These are phyloP conservation scores for Miscanthus lutarioriparius DNA, from an alignment of 176 grass and related monocot species.

Conservation along the genomic window DNA sequence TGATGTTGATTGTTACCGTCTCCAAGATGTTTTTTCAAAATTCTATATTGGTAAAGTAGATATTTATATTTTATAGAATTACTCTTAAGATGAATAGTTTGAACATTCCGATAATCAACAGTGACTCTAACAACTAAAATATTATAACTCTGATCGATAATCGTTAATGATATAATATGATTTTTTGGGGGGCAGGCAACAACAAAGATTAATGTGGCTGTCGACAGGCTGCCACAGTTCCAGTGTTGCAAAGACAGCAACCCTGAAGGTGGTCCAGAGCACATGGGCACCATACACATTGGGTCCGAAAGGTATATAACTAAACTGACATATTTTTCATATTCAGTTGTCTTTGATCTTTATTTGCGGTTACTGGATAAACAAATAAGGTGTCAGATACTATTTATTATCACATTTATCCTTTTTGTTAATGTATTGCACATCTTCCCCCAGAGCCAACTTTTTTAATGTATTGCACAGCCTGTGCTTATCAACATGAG, in stretches of 20 bases:
- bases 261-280: slow-evolving; percentile 71
- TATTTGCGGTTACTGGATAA: slow-evolving; percentile 16
- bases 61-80: not conserved
- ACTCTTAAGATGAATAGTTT: not conserved
- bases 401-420: slow-evolving; percentile 10
- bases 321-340: not conserved
- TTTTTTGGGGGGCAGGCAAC: slow-evolving; percentile 60
- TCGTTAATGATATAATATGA: slow-evolving; percentile 28
- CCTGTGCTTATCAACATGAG: not conserved
- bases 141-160: not conserved
- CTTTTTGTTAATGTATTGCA: not conserved
- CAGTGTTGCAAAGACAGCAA: slow-evolving; percentile 63
- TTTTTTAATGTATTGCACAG: slow-evolving; percentile 14
- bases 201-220: slow-evolving; percentile 97
- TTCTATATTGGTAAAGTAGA: not conserved
- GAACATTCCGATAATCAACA: not conserved
- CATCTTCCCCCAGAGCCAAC: not conserved
- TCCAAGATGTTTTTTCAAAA: not conserved
- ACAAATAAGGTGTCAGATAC: not conserved
- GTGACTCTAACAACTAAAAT: slow-evolving; percentile 17
- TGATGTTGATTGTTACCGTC: not conserved
- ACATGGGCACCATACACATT: slow-evolving; percentile 97
- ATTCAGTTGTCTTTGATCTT: slow-evolving; percentile 17
- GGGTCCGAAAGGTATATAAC: slow-evolving; percentile 81
- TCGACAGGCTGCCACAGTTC: slow-evolving; percentile 92